Conservation (phyloP, 73 alveolate genomes). For the Paraurostyla sp. region DNA sequence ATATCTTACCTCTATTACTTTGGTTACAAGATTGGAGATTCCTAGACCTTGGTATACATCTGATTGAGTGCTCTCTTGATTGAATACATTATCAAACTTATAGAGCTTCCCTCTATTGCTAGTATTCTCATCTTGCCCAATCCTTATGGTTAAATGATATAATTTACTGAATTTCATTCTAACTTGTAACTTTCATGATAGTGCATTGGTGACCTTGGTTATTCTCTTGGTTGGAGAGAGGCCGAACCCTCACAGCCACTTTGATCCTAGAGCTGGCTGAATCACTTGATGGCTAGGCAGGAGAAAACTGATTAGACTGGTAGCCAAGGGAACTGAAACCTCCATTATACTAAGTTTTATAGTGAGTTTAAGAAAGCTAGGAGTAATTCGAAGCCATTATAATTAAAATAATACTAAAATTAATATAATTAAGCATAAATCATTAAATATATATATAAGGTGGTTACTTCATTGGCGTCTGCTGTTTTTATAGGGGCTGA, state of each 20-base stretch:
- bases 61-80: background rate
- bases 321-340: background rate
- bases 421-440: too few relatives aligned
- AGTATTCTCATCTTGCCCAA: constrained; percentile 5
- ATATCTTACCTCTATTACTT: constrained; percentile 59
- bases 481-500: background rate
- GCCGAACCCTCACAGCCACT: constrained; percentile 83
- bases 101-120: constrained; percentile 6
- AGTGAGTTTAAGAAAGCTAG: background rate
- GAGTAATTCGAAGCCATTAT: background rate
- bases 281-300: background rate
- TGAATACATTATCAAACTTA: constrained; percentile 65
- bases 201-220: constrained; percentile 69
- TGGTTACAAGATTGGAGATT: constrained; percentile 37
- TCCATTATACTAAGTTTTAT: background rate
- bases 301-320: too few relatives aligned
- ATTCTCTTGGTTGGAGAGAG: constrained; percentile 74
- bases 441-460: too few relatives aligned
- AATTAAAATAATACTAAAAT: background rate
- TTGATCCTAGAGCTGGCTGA: constrained; percentile 57
- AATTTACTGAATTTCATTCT: constrained; percentile 56
- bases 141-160: background rate
- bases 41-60: constrained; percentile 57
- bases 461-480: background rate
- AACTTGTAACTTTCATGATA: constrained; percentile 40